These are phyloP conservation scores for Tremella fuciformis DNA, from an alignment of 768 basidiomycete species.

Conservation along the genomic window DNA sequence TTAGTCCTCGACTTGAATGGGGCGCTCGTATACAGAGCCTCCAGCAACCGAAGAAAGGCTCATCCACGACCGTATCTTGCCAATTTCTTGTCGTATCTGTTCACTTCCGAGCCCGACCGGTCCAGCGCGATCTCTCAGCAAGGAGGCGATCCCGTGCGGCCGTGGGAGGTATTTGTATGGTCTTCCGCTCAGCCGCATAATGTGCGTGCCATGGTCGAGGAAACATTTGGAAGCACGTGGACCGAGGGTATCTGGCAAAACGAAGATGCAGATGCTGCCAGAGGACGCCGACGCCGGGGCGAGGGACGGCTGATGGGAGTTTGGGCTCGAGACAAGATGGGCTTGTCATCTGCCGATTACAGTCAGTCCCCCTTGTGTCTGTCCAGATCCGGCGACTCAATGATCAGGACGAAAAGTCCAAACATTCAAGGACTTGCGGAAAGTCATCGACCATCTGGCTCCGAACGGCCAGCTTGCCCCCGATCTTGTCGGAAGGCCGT, in stretches of 20 bases:
- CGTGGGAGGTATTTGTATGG: conserved; percentile 51
- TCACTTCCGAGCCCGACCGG: conserved; percentile 21
- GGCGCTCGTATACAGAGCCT: conserved; percentile 38
- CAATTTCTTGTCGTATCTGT: conserved; percentile 44
- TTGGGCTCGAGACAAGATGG: conserved; percentile 48
- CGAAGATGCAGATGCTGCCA: conserved; percentile 11
- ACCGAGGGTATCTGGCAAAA: conserved; percentile 33
- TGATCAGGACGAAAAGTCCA: conserved; percentile 34
- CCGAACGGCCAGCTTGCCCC: neutral
- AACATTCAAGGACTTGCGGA: conserved; percentile 47
- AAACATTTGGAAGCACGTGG: conserved; percentile 34
- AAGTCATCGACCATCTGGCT: conserved; percentile 33
- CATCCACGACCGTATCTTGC: conserved; percentile 44
- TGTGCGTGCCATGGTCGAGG: conserved; percentile 43
- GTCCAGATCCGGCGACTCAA: neutral
- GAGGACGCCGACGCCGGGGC: conserved; percentile 9
- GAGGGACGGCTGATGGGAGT: conserved; percentile 47
- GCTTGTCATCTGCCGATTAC: conserved; percentile 34
- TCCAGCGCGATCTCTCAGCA: neutral
- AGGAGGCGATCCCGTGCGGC: conserved; percentile 12
- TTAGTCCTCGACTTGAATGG: conserved; percentile 51
- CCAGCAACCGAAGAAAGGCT: conserved; percentile 5
- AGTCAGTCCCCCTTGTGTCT: conserved; percentile 24
- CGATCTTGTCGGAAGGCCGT: neutral
- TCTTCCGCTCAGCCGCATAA: conserved; percentile 49